These are phyloP conservation scores for Schizothecium vesticola DNA, from an alignment of 495 filamentous ascomycete species.

Conservation along the genomic window DNA sequence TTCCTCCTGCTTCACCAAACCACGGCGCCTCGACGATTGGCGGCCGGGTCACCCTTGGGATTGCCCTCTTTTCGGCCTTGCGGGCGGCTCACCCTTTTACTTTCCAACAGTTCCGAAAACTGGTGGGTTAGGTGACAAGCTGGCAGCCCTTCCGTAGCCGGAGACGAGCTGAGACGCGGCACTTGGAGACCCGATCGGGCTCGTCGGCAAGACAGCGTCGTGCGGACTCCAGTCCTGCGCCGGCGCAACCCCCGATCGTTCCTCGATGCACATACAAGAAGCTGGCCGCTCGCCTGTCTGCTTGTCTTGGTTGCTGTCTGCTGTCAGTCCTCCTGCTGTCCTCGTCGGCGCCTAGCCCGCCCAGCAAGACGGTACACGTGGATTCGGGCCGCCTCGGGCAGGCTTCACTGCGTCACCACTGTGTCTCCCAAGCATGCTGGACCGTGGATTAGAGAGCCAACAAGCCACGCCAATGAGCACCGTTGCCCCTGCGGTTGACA, in stretches of 20 bases:
- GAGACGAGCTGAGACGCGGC: neutral
- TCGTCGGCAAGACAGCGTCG: neutral
- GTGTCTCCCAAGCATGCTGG: neutral
- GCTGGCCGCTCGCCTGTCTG: neutral
- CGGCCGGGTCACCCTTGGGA: neutral
- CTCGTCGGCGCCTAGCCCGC: neutral
- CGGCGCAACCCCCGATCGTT: neutral
- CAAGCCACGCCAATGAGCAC: neutral
- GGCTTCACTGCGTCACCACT: neutral
- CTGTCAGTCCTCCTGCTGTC: neutral
- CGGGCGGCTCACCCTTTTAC: neutral
- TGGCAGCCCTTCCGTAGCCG: neutral
- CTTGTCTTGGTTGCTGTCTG: neutral
- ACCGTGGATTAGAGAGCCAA: neutral
- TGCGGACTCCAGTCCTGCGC: neutral
- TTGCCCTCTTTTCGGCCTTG: neutral
- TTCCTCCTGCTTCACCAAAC: neutral
- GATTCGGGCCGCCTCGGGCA: neutral
- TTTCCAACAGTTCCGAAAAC: neutral
- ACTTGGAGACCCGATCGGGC: neutral
- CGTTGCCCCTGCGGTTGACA: neutral
- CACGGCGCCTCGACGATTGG: neutral
- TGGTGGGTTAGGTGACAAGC: neutral
- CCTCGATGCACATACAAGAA: neutral
- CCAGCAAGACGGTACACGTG: neutral